Base-by-base conservation (phyloP, 2,329 filamentous ascomycete species). In the Talaromyces sp. region DNA sequence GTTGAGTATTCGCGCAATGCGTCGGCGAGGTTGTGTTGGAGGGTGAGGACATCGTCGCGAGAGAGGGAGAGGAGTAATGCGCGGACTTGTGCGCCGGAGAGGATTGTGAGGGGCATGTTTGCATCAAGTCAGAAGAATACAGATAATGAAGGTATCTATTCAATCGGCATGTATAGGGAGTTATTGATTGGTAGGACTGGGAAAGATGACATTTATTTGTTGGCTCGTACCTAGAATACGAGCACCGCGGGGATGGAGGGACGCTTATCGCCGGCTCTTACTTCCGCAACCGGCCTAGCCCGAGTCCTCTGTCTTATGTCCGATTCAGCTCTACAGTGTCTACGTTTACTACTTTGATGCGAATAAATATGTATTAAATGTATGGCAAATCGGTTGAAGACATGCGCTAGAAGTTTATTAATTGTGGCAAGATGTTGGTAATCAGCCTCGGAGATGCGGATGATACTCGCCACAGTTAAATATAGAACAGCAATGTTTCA, bases 1-100 rank as follows among this genome's bases (percentile, higher is more conserved):
- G 86, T 88, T 0, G 87, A 89, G 71, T 90, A 90, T 71, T 87
- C 85, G 70, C 87, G 85, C 4, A 90, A 78, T 0, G 86, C 85
- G 66, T 87, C 84, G 27, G 84, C 83, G 5, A 90, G 82, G 27
- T 81, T 83, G 68, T 81, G 76, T 67, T 88, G 86, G 8, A 89
- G 77, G n/a, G 82, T 75, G 31, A 82, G 70, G 33, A 89, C 82
- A 69, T 89, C 86, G 62, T 86, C 82, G 61, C 81, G 82, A 45
- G 77, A 83, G 60, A 89, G 78, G 13, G 84, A 83, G 56, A 85
- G 80, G 8, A 89, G 80, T 8, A 89, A 75, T 5, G 75, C 77
- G 65, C 81, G 82, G 35, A 89, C 84, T 68, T 89, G 83, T 13
- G 78, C 70, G 70, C 86, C 83, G 27, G 84, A 82, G 35, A 89